Base-by-base conservation (phyloP, 2,329 filamentous ascomycete genomes). In the Tolypocladium pustulatum region DNA sequence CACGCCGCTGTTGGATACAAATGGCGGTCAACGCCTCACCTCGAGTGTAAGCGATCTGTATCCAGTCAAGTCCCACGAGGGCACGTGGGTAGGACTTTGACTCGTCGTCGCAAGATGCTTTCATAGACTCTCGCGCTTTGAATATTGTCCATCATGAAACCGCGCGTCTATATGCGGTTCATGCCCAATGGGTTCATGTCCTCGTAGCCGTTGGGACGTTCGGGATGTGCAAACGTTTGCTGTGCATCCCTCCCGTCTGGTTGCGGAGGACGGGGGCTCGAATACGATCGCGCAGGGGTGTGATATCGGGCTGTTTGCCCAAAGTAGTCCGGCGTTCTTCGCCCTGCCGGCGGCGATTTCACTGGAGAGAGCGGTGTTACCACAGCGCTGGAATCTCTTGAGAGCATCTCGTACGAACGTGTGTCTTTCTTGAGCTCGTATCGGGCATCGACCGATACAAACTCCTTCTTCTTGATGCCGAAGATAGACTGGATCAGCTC, bases 391-490 rank as follows among this genome's bases (percentile, higher is more conserved):
- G 76, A 76, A 66, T 82, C 81, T 72, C 76, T 78, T 65, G 81
- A 83, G 66, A 92, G 85, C 88, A 92, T 91, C 79, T 92, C 89
- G 78, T 92, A 92, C 72, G 86, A 84, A 76, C 84, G 82, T 70
- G 78, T 79, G 66, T 86, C 84, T 71, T 82, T 80, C 63, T 85
- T 85, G 60, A 80, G 72, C 60, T 83, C 79, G 65, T 76, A 73
- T 61, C 82, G 82, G 54, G 91, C 91, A 69, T 97, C 93, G 53
- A 89, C 86, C 43, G 90, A 95, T 63, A 96, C 89, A 66, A 97
- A 97, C 71, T 97, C 93, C 66, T 84, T 83, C 69, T 88, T 84
- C 60, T 73, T 77, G 57, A 77, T 75, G 40, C 75, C 72, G 61
- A 84, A 73, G 55, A 76, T 68, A 41, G 73, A 70, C 58, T 72